Evolutionary conservation across 805 yeast species (phyloP), one percentile per base, ranked within the genome.

Genomic region (Wickerhamiella sergipiensis): DNA sequence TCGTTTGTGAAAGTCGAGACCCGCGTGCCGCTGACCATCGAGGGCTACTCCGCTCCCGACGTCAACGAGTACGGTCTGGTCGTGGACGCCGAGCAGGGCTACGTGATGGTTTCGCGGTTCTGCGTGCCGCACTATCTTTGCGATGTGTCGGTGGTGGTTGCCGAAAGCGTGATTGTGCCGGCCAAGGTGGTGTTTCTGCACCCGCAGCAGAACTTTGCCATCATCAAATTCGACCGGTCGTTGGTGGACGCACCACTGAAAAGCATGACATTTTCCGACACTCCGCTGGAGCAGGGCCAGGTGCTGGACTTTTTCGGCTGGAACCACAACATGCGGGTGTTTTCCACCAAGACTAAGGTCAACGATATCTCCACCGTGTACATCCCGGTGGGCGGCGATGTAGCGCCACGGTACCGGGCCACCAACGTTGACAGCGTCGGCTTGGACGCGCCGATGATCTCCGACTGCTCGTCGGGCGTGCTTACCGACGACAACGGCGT

Each of bases 151-250:
- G 74, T 89, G 19, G 80, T 89, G 2, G 78, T 89, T 61, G 95
- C 96, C 3, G 95, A 89, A 55, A 83, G 95, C 0, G 77, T 85
- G 21, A 78, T 81, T 56, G 75, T 88, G 13, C 86, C 94, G 0
- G 96, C 83, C 1, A 73, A 79, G 55, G 92, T 88, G 23, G 80
- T 80, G 21, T 89, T 87, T 59, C 69, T 86, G 60, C 96, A 88
- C 63, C 96, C 97, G 33, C 78, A 85, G 38, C 85, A 83, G 58
- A 88, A 88, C 58, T 88, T 83, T 65, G 88, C 94, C 1, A 78
- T 88, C 51, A 72, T 89, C 23, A 78, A 85, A 63, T 89, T 86
- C 64, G 95, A 89, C 62, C 87, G 95, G 8, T 60, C 71, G 4
- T 67, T 86, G 48, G 82, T 89, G 15, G 64, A 75, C 21, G 89